Percentiles rank a stretch among this genome's conserved stretches.
Conservation (phyloP, 495 filamentous ascomycete species). For the Copromyces sp. region DNA sequence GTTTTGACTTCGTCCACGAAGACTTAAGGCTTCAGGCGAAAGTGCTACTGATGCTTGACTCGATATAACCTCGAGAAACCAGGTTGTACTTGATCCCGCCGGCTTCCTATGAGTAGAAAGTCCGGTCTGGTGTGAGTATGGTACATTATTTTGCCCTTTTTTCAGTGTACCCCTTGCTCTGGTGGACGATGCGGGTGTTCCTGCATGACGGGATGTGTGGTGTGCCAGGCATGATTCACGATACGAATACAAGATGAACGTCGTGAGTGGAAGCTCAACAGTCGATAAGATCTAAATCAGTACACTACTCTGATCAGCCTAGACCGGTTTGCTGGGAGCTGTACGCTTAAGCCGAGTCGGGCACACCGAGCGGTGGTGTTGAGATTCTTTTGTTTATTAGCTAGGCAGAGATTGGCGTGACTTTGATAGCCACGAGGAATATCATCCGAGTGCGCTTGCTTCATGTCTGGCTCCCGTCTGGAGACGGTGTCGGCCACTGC, state of each 20-base stretch:
- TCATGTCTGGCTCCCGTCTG: background rate
- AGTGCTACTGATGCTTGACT: background rate
- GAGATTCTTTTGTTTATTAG: background rate
- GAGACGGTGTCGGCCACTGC: background rate
- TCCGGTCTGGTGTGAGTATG: background rate
- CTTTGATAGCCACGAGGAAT: background rate
- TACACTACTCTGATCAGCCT: background rate
- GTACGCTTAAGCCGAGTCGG: background rate
- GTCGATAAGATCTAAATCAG: background rate
- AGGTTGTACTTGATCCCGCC: background rate
- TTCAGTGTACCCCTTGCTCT: background rate
- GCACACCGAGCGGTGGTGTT: background rate
- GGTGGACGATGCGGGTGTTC: background rate
- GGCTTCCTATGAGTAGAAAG: background rate
- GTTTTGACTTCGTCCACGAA: background rate
- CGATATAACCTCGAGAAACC: background rate
- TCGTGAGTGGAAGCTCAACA: background rate
- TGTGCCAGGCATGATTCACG: background rate
- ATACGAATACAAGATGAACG: background rate
- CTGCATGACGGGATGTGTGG: background rate
- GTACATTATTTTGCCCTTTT: background rate
- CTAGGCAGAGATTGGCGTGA: background rate
- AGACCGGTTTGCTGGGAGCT: background rate
- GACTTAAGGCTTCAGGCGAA: too few relatives aligned
- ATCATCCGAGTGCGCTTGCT: background rate